These are phyloP conservation scores for Debaryomycetaceae sp. DNA, from an alignment of 1,139 yeast genomes.

Conservation along the genomic window DNA sequence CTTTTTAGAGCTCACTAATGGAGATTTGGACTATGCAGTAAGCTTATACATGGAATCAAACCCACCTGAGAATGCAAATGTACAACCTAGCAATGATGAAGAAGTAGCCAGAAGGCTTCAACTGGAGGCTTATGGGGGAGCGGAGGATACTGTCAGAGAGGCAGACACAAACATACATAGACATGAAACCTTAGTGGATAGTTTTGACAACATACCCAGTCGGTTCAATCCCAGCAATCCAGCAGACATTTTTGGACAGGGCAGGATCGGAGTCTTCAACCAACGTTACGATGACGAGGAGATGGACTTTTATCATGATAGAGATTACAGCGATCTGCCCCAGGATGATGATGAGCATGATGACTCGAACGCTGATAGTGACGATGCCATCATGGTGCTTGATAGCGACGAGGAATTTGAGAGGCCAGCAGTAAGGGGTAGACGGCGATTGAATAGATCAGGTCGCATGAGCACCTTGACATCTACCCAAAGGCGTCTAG, in stretches of 20 bases:
- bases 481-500: slow-evolving; percentile 68
- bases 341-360: slow-evolving; percentile 18
- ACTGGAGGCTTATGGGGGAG: slow-evolving; percentile 52
- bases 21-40: slow-evolving; percentile 81
- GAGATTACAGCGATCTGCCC: slow-evolving; percentile 20
- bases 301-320: slow-evolving; percentile 19
- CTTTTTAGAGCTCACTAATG: slow-evolving; percentile 76
- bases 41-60: slow-evolving; percentile 70
- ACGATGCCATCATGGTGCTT: slow-evolving; percentile 22
- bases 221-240: slow-evolving; percentile 17
- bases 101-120: slow-evolving; percentile 64
- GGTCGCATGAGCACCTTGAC: slow-evolving; percentile 38
- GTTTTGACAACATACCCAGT: slow-evolving; percentile 13
- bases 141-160: slow-evolving; percentile 38
- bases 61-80: slow-evolving; percentile 20
- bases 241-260: slow-evolving; percentile 40
- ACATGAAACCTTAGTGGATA: slow-evolving; percentile 72
- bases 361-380: slow-evolving; percentile 19
- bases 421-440: slow-evolving; percentile 15
- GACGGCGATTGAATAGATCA: slow-evolving; percentile 30
- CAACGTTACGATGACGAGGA: slow-evolving; percentile 39
- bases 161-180: slow-evolving; percentile 79
- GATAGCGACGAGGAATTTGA: slow-evolving; percentile 32
- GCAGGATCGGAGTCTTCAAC: slow-evolving; percentile 42
- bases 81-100: slow-evolving; percentile 38